Base-by-base conservation (phyloP, 805 yeast genomes). In the Kuraishia ogatae region DNA sequence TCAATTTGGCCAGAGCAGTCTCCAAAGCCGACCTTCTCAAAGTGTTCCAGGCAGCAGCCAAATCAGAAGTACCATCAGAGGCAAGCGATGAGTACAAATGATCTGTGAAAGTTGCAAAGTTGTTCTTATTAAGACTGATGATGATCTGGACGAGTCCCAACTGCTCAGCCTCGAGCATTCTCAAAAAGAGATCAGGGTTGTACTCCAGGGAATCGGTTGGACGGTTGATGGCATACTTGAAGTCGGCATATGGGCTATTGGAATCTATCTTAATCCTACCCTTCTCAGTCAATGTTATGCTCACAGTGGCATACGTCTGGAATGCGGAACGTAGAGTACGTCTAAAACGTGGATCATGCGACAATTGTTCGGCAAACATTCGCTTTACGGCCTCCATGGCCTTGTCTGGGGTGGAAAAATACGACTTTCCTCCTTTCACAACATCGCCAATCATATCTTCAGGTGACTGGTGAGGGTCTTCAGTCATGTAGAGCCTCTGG, bases 151-250 rank as follows among this genome's bases (percentile, higher is more conserved):
- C 78, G 56, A 88, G 78, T 35, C 96, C 96, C 59, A 82, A 77
- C 5, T 83, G 69, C 67, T 94, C 99, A 1, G 98, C 99, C 64
- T 87, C 92, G 52, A 92, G 71, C 96, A 94, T 94, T 64, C 96
- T 81, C 63, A 94, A 74, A 61, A 87, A 89, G 48, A 87, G 72
- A 62, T 90, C 96, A 1, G 99, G 98, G 55, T 82, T 77, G 46
- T 74, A 74, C 6, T 81, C 78, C 64, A 94, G 81, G 56, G 90
- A 90, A n/a, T 79, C 78, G 17, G 92, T 84, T 1, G 88, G 77
- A 66, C 94, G 80, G 69, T 90, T 88, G 55, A 83, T 79, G 22
- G 97, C 96, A 70, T 94, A 94, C 66, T 94, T 94, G 72, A 94
- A 85, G 64, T 90, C 96, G 57, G 88, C 90, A 63, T 84, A 92